phyloP scores from a whole-genome alignment of 2,329 filamentous ascomycete genomes.

The Arthrobotrys iridis region DNA sequence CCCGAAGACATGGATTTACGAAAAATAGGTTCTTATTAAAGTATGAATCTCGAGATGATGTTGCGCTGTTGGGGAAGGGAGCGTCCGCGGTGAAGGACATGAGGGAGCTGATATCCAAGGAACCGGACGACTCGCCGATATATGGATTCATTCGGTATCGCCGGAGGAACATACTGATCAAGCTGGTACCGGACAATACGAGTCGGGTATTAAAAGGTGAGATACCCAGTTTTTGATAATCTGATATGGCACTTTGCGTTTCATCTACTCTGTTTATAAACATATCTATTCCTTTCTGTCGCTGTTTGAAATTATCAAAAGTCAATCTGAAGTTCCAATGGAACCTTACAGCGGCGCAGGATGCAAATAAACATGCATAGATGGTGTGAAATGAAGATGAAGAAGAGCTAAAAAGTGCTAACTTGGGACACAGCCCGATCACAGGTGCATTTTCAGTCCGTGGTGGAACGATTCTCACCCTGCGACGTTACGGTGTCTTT shows the following conservation, averaged over 20 bases:
- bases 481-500: slow-evolving; percentile 88
- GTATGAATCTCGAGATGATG: slow-evolving; percentile 86
- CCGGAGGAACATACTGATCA: slow-evolving; percentile 87
- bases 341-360: not conserved
- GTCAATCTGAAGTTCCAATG: not conserved
- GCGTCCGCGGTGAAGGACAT: slow-evolving; percentile 85
- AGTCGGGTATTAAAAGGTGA: slow-evolving; percentile 91
- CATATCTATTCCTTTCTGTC: not conserved
- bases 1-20: not conserved
- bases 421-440: slow-evolving; percentile 56
- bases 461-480: slow-evolving; percentile 79
- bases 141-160: slow-evolving; percentile 93
- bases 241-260: not conserved
- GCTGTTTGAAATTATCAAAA: not conserved
- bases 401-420: slow-evolving; percentile 85
- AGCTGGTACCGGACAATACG: slow-evolving; percentile 89
- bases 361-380: slow-evolving; percentile 81
- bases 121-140: slow-evolving; percentile 84
- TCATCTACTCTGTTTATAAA: not conserved
- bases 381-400: slow-evolving; percentile 92
- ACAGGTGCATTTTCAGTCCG: slow-evolving; percentile 72
- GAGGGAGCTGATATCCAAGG: slow-evolving; percentile 78
- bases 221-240: slow-evolving; percentile 57
- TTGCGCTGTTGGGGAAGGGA: slow-evolving; percentile 80
- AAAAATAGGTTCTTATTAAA: slow-evolving; percentile 87